These are phyloP conservation scores for Madurella fahalii DNA, from an alignment of 2,329 filamentous ascomycete species.

Conservation along the genomic window DNA sequence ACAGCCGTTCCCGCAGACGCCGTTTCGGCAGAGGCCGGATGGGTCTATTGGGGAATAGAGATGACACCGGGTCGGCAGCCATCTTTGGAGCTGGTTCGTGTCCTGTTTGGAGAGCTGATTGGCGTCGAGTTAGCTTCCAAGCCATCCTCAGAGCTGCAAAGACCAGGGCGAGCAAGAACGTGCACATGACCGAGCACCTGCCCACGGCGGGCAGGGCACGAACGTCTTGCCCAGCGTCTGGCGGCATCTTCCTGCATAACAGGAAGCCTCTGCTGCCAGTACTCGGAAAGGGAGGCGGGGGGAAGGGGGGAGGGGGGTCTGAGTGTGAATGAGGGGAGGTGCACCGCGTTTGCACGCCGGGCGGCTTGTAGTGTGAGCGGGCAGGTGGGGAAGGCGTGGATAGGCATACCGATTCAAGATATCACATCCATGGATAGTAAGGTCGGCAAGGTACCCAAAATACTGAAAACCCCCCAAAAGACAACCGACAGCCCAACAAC, in stretches of 20 bases:
- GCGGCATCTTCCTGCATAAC: slow-evolving; percentile 2
- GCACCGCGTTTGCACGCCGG: not conserved
- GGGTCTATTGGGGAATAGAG: slow-evolving; percentile 80
- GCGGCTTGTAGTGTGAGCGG: slow-evolving; percentile 1
- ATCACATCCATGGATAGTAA: slow-evolving; percentile 15
- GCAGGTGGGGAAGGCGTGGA: slow-evolving; percentile 12
- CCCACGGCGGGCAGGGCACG: not conserved
- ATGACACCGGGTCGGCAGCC: slow-evolving; percentile 72
- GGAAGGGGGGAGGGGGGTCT: not conserved
- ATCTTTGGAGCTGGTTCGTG: slow-evolving; percentile 44
- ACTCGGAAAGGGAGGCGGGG: not conserved
- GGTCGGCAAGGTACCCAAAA: slow-evolving; percentile 12
- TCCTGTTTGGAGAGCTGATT: slow-evolving; percentile 33
- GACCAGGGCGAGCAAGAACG: slow-evolving; percentile 2
- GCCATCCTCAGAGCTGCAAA: slow-evolving; percentile 9
- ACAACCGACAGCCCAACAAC: slow-evolving; percentile 3
- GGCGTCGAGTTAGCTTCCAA: slow-evolving; percentile 18
- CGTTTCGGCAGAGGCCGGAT: slow-evolving; percentile 91
- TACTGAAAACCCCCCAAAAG: not conserved
- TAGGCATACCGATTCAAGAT: slow-evolving; percentile 21
- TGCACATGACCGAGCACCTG: not conserved
- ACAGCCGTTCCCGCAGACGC: slow-evolving; percentile 80
- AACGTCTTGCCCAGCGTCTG: slow-evolving; percentile 1
- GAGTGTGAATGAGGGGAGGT: not conserved
- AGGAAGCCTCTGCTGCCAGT: slow-evolving; percentile 1